Evolutionary conservation across 108 stramenopile species (phyloP), one percentile per base, ranked within the genome.

Genomic region (Epipyxis sp.): DNA sequence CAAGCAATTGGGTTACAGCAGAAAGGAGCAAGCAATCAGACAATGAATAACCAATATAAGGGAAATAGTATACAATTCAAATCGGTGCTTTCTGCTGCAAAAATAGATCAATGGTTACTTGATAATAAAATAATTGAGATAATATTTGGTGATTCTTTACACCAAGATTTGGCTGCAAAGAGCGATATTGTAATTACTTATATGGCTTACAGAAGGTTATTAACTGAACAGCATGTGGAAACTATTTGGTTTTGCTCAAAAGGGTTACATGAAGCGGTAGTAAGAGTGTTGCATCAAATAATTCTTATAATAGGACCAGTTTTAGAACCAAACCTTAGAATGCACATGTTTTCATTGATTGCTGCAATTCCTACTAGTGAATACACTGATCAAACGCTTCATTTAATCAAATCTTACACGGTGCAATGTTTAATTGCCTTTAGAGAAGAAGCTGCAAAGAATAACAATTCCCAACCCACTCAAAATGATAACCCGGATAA

Each of bases 201-300:
- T 37, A 46, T 74, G 44, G 71, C 71, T 37, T 42, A 54, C 43
- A 37, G 50, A 27, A 13, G 34, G 3, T 42, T 46, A 37, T 42
- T 74, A 6, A 39, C 6, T 10, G 71, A 74, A 10, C 3, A 74
- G 29, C 71, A 74, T 74, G 10, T 74, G 3, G 13, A 39, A 34
- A 13, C 34, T 16, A 27, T 74, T 32, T 74, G 71, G 71, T 42
- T 43, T 43, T 3, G 10, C 34, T 30, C 71, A 6, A 46, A 34
- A 34, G 71, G 71, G 43, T 37, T 30, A 13, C 71, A 74, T 37
- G 71, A 74, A 74, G 71, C 71, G 10, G 34, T 74, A 43, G 71
- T 74, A 10, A 37, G 71, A 6, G 71, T 74, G 6, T 6, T 39
- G n/a, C 34, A 35, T 25, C 25, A 74, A 27, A 27, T 74, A 29